These are phyloP conservation scores for Phytophthora podocarpi DNA, from an alignment of 352 stramenopile genomes.

Conservation along the genomic window DNA sequence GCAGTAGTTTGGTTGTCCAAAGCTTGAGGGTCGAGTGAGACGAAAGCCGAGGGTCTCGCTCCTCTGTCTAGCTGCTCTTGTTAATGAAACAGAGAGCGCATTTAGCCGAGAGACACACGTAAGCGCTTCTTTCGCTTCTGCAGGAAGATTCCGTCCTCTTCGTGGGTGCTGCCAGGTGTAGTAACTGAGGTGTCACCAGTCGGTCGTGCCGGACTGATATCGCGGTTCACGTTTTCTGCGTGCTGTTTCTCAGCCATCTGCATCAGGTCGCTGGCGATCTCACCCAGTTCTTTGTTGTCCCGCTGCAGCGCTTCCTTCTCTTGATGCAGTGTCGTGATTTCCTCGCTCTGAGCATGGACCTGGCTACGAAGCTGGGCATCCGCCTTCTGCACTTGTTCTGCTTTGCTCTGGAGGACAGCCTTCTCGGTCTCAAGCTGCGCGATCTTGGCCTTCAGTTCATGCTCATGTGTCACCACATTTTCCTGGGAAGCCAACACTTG, in stretches of 20 bases:
- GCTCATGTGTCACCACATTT: constrained; percentile 29
- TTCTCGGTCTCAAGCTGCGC: constrained; percentile 70
- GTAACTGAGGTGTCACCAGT: constrained; percentile 8
- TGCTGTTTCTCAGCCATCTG: constrained; percentile 70
- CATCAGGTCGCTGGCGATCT: constrained; percentile 71
- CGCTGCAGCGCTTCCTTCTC: constrained; percentile 42
- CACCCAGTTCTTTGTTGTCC: constrained; percentile 60
- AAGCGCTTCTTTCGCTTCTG: constrained; percentile 49
- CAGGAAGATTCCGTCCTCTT: constrained; percentile 38
- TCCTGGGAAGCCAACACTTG: constrained; percentile 27
- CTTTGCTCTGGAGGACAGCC: constrained; percentile 61
- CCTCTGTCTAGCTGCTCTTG: constrained; percentile 24
- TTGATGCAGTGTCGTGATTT: constrained; percentile 38
- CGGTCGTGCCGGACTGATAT: constrained; percentile 34
- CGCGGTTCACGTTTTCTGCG: constrained; percentile 33
- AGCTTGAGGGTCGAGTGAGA: constrained; percentile 16
- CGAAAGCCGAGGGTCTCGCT: constrained; percentile 8
- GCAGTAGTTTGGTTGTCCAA: constrained; percentile 25
- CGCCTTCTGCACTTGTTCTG: constrained; percentile 62
- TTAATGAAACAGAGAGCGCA: constrained; percentile 22
- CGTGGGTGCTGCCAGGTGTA: constrained; percentile 17
- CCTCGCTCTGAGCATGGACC: constrained; percentile 47
- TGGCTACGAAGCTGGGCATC: constrained; percentile 62
- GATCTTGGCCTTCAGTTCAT: constrained; percentile 41
- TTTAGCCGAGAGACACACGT: constrained; percentile 45